Base-by-base conservation (phyloP, 2,329 filamentous ascomycete species). In the Trichoderma sp. region DNA sequence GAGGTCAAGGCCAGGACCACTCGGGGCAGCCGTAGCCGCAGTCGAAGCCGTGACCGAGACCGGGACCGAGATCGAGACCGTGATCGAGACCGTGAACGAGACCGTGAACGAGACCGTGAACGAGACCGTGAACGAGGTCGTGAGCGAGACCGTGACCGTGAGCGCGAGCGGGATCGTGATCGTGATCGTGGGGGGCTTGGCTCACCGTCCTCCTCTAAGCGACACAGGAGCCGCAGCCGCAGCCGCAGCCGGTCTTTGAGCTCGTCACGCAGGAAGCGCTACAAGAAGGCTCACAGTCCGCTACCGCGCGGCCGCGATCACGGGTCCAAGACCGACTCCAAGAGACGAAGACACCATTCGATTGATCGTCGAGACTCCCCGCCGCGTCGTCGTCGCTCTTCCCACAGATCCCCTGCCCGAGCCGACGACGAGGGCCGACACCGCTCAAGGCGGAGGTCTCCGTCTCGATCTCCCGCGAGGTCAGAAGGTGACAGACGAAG, bases 181-280 rank as follows among this genome's bases (percentile, higher is more conserved):
- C 59, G 59, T 63, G 59, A 55, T 61, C 73, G 74, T 63, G 73
- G 69, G 51, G 72, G 70, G 54, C 71, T 65, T 39, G 72, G 73
- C 63, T 79, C 79, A 3, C 75, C 78, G 34, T 72, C 77, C 26
- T 76, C 78, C 6, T 68, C 75, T 43, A 82, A 82, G 69, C 75
- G 80, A 58, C 74, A 76, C 55, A 76, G 80, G 65, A 81, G 76
- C 65, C 76, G 76, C 52, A 82, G 78, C 52, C 78, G 72, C 17
- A 81, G 59, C 48, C 48, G 76, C 58, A 82, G 78, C 55, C 77
- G 72, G n/a, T 76, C 80, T 2, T 71, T 75, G 24, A 75, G 73
- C 3, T 70, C 72, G 5, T 75, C 74, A 39, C 77, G 76, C 57
- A 74, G 77, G 28, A 82, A 82, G 70, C 78, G 72, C 73, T 78